Percentiles rank a stretch among this genome's conserved stretches.
Conservation (phyloP, 192 early-diverging fungal species). For the Funneliformis mosseae region DNA sequence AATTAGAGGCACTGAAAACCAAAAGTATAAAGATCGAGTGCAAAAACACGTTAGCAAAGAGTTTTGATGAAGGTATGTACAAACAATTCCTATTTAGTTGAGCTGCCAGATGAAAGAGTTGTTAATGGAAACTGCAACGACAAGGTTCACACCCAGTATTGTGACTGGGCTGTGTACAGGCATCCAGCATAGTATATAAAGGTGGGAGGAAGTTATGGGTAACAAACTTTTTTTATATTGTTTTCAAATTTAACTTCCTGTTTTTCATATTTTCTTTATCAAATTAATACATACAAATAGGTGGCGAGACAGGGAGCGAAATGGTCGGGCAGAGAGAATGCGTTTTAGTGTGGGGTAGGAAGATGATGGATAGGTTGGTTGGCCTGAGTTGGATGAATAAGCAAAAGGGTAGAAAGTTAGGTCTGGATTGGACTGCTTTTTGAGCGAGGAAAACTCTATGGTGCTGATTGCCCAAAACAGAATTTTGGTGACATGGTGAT, state of each 20-base stretch:
- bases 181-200: constrained; percentile 5
- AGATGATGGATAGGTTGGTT: constrained; percentile 32
- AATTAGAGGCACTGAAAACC: constrained; percentile 16
- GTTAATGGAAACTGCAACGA: constrained; percentile 6
- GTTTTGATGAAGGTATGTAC: background rate
- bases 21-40: constrained; percentile 16
- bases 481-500: constrained; percentile 27
- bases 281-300: constrained; percentile 22
- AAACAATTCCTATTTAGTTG: background rate
- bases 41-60: constrained; percentile 12
- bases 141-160: constrained; percentile 4
- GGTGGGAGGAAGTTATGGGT: constrained; percentile 16
- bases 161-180: constrained; percentile 8
- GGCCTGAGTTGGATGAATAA: constrained; percentile 33
- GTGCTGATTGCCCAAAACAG: constrained; percentile 27
- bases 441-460: constrained; percentile 27
- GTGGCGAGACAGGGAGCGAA: constrained; percentile 26
- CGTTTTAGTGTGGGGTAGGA: constrained; percentile 10
- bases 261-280: background rate
- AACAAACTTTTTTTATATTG: background rate
- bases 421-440: constrained; percentile 19
- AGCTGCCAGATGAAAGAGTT: constrained; percentile 12
- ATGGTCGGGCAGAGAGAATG: constrained; percentile 23
- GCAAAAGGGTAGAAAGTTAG: background rate
- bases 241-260: background rate